Evolutionary conservation across 164 flowering plant genomes (phyloP).

Genomic region (Cinnamomum micranthum): DNA sequence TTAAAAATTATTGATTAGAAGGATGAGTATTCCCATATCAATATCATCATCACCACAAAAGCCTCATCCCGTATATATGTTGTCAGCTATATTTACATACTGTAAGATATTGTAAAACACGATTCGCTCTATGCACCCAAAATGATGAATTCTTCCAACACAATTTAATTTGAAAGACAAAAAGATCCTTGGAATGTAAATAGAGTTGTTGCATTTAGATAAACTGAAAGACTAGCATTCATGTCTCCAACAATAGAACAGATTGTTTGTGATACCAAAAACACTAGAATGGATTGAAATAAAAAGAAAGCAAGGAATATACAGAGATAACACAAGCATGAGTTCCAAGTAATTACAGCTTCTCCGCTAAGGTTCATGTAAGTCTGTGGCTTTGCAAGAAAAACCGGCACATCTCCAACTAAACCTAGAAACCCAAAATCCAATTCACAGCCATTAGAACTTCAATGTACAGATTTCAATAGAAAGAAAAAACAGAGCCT

Average conservation of each 20-base stretch:
- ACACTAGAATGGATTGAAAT: neutral
- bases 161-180: no score
- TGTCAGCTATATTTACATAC: neutral
- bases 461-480: neutral
- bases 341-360: conserved; percentile 47
- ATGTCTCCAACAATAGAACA: neutral
- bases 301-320: neutral
- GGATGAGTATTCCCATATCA: neutral
- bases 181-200: neutral
- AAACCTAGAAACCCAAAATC: conserved; percentile 40
- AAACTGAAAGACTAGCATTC: neutral
- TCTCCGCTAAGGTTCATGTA: conserved; percentile 97
- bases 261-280: neutral
- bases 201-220: neutral
- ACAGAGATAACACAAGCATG: neutral
- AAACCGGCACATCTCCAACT: conserved; percentile 61
- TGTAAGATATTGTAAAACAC: no score
- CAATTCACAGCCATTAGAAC: neutral
- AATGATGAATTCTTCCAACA: neutral
- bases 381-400: conserved; percentile 96
- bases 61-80: neutral
- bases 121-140: neutral
- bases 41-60: neutral
- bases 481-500: neutral
- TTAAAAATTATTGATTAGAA: no score